Conservation (phyloP, 2,329 filamentous ascomycete species). For the Orbilia javanica region DNA sequence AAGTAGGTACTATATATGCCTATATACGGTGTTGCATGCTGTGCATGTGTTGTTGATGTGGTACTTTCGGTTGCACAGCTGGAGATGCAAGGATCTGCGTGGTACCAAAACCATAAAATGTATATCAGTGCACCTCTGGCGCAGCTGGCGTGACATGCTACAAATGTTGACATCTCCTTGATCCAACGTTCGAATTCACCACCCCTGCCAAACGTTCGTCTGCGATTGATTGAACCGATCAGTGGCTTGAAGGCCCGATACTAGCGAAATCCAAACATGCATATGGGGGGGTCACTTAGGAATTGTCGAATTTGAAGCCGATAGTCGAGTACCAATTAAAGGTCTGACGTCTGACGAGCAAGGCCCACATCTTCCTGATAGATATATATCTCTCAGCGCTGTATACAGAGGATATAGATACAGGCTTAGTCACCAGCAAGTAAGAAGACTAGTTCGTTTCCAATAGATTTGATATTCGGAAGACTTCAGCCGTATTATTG, state of each 20-base stretch:
- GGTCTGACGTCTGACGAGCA: not conserved
- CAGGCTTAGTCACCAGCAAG: conserved; percentile 11
- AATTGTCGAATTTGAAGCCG: conserved; percentile 13
- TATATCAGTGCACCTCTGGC: no score
- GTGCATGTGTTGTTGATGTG: no score
- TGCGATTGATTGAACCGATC: conserved; percentile 41
- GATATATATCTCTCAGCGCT: not conserved
- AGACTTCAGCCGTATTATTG: conserved; percentile 41
- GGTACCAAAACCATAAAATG: no score
- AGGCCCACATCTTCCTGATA: not conserved
- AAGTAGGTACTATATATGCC: no score
- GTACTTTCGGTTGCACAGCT: no score
- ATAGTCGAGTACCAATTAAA: not conserved
- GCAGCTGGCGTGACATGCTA: not conserved
- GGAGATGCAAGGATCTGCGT: no score
- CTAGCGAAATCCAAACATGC: conserved; percentile 34
- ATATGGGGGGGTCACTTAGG: conserved; percentile 4
- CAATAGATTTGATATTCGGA: conserved; percentile 49
- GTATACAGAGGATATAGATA: not conserved
- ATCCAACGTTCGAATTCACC: not conserved
- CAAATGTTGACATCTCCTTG: not conserved
- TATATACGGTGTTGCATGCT: no score
- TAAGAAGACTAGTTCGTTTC: conserved; percentile 24
- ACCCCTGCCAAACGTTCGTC: conserved; percentile 15
- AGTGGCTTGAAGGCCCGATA: conserved; percentile 57